Conservation (phyloP, 305 asterid genomes). For the Fraxinus xanthoxyloides region DNA sequence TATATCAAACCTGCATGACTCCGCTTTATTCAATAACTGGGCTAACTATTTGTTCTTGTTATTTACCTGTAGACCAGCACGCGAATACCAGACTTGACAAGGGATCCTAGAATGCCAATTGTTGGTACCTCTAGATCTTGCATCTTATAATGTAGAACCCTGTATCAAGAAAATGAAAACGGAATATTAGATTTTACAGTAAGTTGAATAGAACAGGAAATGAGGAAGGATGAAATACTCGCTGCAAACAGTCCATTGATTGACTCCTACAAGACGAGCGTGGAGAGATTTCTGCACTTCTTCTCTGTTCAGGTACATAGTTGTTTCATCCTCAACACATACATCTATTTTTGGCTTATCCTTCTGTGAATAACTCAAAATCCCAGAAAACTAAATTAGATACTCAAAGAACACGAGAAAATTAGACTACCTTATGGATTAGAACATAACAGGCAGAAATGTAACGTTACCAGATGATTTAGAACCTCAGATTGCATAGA, state of each 20-base stretch:
- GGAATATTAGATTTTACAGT: neutral
- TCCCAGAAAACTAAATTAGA: neutral
- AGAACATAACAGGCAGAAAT: neutral
- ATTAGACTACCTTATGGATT: no score
- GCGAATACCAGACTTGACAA: conserved; percentile 56
- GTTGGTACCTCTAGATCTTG: conserved; percentile 76
- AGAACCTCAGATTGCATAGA: conserved; percentile 38
- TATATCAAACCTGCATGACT: no score
- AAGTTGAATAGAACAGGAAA: neutral
- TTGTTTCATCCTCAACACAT: conserved; percentile 61
- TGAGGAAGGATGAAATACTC: conserved; percentile 33
- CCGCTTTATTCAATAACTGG: no score
- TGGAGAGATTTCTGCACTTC: conserved; percentile 77
- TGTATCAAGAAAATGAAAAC: conserved; percentile 23
- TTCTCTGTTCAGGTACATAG: conserved; percentile 48
- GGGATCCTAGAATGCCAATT: conserved; percentile 57
- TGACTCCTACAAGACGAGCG: conserved; percentile 70
- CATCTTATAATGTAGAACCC: conserved; percentile 63
- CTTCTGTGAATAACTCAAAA: conserved; percentile 22
- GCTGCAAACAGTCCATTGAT: conserved; percentile 73
- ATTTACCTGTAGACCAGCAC: conserved; percentile 77
- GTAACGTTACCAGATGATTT: conserved; percentile 30
- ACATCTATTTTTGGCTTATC: conserved; percentile 50
- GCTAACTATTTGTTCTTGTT: neutral
- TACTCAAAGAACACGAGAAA: neutral